These are phyloP conservation scores for Euphrasia confusa DNA, from an alignment of 257 asterid genomes.

Conservation along the genomic window DNA sequence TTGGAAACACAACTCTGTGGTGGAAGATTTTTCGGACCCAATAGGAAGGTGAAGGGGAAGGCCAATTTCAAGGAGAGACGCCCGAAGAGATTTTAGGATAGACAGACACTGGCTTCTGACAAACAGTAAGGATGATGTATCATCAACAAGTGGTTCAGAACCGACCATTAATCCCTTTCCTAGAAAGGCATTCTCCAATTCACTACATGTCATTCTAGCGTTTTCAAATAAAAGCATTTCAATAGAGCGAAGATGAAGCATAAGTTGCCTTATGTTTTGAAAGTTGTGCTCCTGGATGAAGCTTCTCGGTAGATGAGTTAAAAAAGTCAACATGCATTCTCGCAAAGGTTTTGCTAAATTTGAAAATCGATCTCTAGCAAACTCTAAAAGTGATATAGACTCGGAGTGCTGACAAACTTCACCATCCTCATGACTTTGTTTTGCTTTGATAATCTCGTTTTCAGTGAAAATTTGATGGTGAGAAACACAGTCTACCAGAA, in stretches of 20 bases:
- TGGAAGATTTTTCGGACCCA: background rate
- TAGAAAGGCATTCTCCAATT: conserved; percentile 30
- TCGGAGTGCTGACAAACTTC: conserved; percentile 10
- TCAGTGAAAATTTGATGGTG: conserved; percentile 28
- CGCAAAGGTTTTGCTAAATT: conserved; percentile 25
- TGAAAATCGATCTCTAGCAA: conserved; percentile 30
- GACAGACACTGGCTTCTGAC: conserved; percentile 28
- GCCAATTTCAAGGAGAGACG: conserved; percentile 28
- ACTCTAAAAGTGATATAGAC: conserved; percentile 33
- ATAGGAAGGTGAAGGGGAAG: conserved; percentile 24
- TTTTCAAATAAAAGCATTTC: conserved; percentile 35
- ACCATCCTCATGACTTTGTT: conserved; percentile 20
- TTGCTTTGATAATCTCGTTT: conserved; percentile 26
- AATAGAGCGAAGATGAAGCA: conserved; percentile 29
- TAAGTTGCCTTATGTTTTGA: conserved; percentile 23
- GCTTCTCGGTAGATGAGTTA: conserved; percentile 40
- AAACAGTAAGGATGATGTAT: conserved; percentile 15
- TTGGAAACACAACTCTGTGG: conserved; percentile 34
- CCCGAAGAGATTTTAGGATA: conserved; percentile 28
- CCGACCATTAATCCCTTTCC: background rate
- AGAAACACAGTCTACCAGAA: conserved; percentile 42
- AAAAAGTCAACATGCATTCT: conserved; percentile 29
- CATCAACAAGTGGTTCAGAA: conserved; percentile 20
- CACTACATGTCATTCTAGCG: conserved; percentile 24
- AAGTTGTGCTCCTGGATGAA: conserved; percentile 29